Conservation (phyloP, 306 rosid genomes). For the Quercus suber region DNA sequence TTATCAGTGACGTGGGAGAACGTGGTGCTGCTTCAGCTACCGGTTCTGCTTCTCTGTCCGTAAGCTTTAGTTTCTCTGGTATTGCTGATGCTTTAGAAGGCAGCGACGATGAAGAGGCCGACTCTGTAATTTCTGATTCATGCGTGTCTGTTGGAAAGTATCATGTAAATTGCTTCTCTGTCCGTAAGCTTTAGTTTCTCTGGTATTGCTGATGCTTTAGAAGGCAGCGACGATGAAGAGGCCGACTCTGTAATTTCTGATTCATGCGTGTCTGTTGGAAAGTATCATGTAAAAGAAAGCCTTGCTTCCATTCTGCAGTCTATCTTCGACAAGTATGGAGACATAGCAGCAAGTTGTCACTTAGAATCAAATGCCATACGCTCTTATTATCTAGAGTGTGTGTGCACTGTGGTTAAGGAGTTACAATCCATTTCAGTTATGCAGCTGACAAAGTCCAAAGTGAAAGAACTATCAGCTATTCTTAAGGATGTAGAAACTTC, state of each 20-base stretch:
- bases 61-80: conserved; percentile 51
- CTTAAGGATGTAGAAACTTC: conserved; percentile 85
- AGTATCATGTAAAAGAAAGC: conserved; percentile 61
- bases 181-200: conserved; percentile 56
- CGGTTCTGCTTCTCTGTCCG: conserved; percentile 19
- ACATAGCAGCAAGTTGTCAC: conserved; percentile 66
- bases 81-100: conserved; percentile 34
- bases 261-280: conserved; percentile 59
- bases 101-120: conserved; percentile 52
- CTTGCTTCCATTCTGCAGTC: conserved; percentile 55
- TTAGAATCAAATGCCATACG: conserved; percentile 76
- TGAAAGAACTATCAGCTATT: conserved; percentile 63
- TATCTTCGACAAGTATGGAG: conserved; percentile 69
- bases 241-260: conserved; percentile 47
- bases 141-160: conserved; percentile 68
- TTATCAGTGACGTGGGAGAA: conserved; percentile 25
- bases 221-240: conserved; percentile 64
- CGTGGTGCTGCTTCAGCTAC: conserved; percentile 17
- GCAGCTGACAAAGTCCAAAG: conserved; percentile 53
- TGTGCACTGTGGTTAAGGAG: conserved; percentile 78
- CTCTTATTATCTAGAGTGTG: conserved; percentile 74
- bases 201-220: conserved; percentile 29
- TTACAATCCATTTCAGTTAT: conserved; percentile 39
- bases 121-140: conserved; percentile 48
- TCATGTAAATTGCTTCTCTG: conserved; percentile 58